A percentile compares a stretch with the other conserved stretches of the same genome.
Evolutionary conservation across 495 filamentous ascomycete genomes (phyloP).

Genomic region (Penicillium atrosanguineum): DNA sequence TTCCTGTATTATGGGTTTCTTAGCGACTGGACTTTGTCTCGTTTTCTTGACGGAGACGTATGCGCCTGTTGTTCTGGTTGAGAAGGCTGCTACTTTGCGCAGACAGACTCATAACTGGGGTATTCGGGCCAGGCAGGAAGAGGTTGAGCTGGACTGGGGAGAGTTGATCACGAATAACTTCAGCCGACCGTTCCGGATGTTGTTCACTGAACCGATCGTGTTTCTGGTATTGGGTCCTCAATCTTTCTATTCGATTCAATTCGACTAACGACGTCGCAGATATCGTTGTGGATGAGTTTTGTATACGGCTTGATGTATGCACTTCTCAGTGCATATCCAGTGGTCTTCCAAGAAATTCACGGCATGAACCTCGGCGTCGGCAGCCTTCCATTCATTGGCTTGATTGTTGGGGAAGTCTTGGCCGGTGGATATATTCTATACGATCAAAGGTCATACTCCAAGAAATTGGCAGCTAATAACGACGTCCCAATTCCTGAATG

Average conservation of each 20-base stretch:
- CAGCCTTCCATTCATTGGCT: conserved; percentile 37
- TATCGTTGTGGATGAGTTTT: conserved; percentile 48
- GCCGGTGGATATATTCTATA: conserved; percentile 26
- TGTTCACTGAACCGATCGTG: conserved; percentile 44
- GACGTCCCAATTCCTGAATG: conserved; percentile 37
- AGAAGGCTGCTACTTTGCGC: conserved; percentile 39
- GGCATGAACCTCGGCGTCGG: conserved; percentile 40
- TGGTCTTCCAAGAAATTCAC: conserved; percentile 38
- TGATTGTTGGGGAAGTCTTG: conserved; percentile 40
- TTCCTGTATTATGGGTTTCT: conserved; percentile 38
- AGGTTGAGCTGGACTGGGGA: conserved; percentile 42
- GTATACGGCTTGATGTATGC: conserved; percentile 47
- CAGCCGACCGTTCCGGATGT: conserved; percentile 44
- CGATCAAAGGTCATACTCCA: conserved; percentile 27
- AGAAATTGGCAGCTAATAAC: conserved; percentile 31
- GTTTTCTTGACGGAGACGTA: conserved; percentile 41
- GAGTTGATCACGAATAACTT: conserved; percentile 43
- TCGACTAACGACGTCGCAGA: conserved; percentile 28
- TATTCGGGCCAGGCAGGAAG: conserved; percentile 48
- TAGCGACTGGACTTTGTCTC: conserved; percentile 25
- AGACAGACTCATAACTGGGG: conserved; percentile 48
- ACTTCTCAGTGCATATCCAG: conserved; percentile 38
- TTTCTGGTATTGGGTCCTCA: conserved; percentile 10
- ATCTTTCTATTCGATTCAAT: not conserved
- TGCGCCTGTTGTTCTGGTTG: conserved; percentile 35